phyloP scores from a whole-genome alignment of 345 rosid species.

The Nasturtium officinale region DNA sequence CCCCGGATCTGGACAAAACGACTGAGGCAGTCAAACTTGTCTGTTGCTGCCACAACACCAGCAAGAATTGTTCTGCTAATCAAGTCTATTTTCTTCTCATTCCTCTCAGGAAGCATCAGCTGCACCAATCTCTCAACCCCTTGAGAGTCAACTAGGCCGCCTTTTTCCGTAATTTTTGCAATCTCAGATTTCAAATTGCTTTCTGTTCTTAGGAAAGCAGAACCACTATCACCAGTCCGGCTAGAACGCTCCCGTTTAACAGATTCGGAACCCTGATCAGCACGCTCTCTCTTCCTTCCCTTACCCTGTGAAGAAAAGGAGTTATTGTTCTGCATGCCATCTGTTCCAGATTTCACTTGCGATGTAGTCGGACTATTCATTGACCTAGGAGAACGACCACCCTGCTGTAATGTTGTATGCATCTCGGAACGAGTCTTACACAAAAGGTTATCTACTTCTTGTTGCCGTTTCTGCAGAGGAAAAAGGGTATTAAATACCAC shows the following conservation, averaged over 20 bases:
- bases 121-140: constrained; percentile 86
- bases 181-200: constrained; percentile 66
- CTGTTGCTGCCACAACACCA: constrained; percentile 79
- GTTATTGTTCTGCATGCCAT: constrained; percentile 60
- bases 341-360: constrained; percentile 72
- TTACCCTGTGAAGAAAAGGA: constrained; percentile 69
- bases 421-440: constrained; percentile 65
- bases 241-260: constrained; percentile 69
- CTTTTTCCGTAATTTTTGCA: constrained; percentile 73
- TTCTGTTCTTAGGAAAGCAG: constrained; percentile 60
- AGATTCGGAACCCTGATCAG: constrained; percentile 71
- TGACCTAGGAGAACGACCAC: constrained; percentile 83
- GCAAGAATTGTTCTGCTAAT: constrained; percentile 64
- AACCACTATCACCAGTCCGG: constrained; percentile 71
- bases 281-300: constrained; percentile 92
- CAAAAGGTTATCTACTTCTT: constrained; percentile 76
- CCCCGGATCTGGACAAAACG: constrained; percentile 87
- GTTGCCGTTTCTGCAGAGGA: constrained; percentile 59
- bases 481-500: neutral
- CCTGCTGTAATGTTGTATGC: constrained; percentile 79
- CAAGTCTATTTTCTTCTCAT: constrained; percentile 77
- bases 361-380: constrained; percentile 75
- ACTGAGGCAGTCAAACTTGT: constrained; percentile 78
- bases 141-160: constrained; percentile 71
- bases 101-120: constrained; percentile 59